A percentile compares a stretch with the other conserved stretches of the same genome.
phyloP scores from a whole-genome alignment of 78 protist species.

The Dictyostelium brefeldianum region DNA sequence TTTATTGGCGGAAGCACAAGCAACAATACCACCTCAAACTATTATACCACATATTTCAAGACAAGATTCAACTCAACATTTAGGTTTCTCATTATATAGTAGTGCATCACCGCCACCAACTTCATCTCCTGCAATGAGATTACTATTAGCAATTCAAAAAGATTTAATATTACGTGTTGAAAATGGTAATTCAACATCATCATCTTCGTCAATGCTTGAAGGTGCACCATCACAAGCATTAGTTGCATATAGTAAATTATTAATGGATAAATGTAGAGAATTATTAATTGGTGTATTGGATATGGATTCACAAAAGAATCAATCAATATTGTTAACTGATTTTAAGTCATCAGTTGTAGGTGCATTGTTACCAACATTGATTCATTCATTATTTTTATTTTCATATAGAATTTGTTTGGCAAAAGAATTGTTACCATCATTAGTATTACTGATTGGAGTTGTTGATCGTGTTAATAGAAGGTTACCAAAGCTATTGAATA shows the following conservation, averaged over 20 bases:
- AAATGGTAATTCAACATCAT: background rate
- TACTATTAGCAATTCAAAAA: constrained; percentile 61
- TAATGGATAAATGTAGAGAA: constrained; percentile 77
- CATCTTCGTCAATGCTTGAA: background rate
- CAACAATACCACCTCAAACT: constrained; percentile 52
- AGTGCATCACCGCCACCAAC: constrained; percentile 68
- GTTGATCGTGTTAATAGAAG: constrained; percentile 76
- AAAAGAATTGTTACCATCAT: constrained; percentile 61
- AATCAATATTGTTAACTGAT: constrained; percentile 60
- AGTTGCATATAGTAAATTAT: constrained; percentile 44
- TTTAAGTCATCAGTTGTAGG: constrained; percentile 85
- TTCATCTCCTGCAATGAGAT: constrained; percentile 74
- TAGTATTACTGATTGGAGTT: constrained; percentile 57
- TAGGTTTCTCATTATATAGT: constrained; percentile 63
- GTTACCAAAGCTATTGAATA: constrained; percentile 58
- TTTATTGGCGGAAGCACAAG: constrained; percentile 62
- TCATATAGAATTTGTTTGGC: constrained; percentile 68
- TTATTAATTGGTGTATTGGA: constrained; percentile 59
- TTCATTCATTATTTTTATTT: constrained; percentile 78
- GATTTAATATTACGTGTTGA: constrained; percentile 63
- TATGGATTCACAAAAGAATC: constrained; percentile 32
- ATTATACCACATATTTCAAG: constrained; percentile 43
- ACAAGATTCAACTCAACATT: constrained; percentile 50
- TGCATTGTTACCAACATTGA: constrained; percentile 72
- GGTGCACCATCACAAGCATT: constrained; percentile 75